These are phyloP conservation scores for Volvox carteri DNA, from an alignment of 163 green algal genomes.

Conservation along the genomic window DNA sequence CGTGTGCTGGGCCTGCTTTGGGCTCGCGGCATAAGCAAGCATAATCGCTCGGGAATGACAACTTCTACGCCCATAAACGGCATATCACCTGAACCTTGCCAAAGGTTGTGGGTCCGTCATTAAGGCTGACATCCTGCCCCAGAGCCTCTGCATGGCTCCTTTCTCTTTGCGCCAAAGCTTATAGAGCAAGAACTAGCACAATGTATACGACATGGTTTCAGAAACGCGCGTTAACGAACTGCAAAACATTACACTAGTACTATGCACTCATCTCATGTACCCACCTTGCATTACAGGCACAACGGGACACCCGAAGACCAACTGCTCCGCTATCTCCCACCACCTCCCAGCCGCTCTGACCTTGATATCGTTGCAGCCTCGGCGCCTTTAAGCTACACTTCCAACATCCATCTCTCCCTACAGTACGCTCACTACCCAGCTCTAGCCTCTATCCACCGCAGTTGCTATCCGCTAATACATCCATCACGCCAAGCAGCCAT, in stretches of 20 bases:
- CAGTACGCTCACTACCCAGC: not conserved
- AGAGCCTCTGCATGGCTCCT: not conserved
- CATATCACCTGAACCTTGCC: too few relatives aligned
- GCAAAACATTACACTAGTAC: not conserved
- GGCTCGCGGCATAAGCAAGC: not conserved
- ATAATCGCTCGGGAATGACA: not conserved
- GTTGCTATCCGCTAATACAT: too few relatives aligned
- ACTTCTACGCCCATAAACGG: too few relatives aligned
- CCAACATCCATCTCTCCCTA: not conserved
- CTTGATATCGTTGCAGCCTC: not conserved
- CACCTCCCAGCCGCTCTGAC: not conserved
- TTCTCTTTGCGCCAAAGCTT: not conserved
- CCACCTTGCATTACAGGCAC: not conserved
- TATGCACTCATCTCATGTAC: not conserved
- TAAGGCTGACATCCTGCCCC: not conserved
- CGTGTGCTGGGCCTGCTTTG: not conserved
- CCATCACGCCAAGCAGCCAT: too few relatives aligned
- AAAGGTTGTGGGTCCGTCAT: not conserved
- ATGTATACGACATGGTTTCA: not conserved
- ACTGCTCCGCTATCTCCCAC: not conserved
- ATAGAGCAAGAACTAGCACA: not conserved
- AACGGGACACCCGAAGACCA: not conserved
- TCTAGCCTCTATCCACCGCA: not conserved
- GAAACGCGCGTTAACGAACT: not conserved
- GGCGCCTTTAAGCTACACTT: not conserved